Conservation (phyloP, 441 rosid species). For the Brassica balearica region DNA sequence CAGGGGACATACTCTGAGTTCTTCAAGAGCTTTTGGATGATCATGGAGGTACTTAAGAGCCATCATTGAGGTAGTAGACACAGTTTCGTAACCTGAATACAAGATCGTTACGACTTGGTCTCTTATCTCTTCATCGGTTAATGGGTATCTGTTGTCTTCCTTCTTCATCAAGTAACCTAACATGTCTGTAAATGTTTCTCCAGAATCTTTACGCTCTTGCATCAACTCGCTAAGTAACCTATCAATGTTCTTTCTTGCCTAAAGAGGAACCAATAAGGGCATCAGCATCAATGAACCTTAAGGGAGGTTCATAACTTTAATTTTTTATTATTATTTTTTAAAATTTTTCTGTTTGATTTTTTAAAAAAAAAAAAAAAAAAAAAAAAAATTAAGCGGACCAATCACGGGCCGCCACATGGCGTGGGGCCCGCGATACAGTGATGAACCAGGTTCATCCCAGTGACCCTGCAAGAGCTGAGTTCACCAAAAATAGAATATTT, state of each 20-base stretch:
- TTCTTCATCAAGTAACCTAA: conserved; percentile 53
- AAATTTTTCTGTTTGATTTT: too few species aligned
- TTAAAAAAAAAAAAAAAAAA: too few species aligned
- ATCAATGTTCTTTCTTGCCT: conserved; percentile 57
- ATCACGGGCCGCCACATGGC: too few species aligned
- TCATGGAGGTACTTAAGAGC: conserved; percentile 70
- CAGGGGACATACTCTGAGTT: conserved; percentile 54
- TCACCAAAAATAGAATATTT: too few species aligned
- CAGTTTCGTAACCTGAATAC: conserved; percentile 69
- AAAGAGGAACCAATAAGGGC: conserved; percentile 4
- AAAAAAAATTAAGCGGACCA: too few species aligned
- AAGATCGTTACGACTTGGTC: conserved; percentile 65
- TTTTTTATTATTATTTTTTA: too few species aligned
- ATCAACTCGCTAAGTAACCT: conserved; percentile 47
- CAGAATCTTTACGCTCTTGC: conserved; percentile 56
- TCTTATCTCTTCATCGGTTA: conserved; percentile 55
- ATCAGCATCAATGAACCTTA: too few species aligned
- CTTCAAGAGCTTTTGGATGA: conserved; percentile 57
- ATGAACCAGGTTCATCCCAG: too few species aligned
- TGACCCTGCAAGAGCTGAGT: too few species aligned
- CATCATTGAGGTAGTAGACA: conserved; percentile 71
- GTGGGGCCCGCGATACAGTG: too few species aligned
- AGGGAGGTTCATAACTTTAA: too few species aligned
- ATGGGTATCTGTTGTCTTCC: conserved; percentile 48
- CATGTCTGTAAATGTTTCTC: conserved; percentile 51